A percentile compares a stretch with the other conserved stretches of the same genome.
Evolutionary conservation across 1,139 yeast species (phyloP).

Genomic region (Keqinozyma sinolaborantium): DNA sequence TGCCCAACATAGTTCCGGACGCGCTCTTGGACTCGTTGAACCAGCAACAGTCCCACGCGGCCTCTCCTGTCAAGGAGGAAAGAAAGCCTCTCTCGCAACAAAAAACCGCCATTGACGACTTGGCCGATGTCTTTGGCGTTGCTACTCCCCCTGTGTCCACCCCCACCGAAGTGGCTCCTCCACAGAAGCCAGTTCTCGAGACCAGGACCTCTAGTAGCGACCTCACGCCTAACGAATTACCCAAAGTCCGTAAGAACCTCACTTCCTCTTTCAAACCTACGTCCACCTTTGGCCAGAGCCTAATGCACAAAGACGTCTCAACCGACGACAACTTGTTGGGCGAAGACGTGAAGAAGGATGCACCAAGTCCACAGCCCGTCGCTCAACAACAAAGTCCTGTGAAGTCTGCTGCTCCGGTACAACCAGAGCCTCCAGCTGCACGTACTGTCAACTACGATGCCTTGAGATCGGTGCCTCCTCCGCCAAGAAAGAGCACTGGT

Average conservation of each 20-base stretch:
- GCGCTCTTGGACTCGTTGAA: conserved; percentile 38
- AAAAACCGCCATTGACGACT: conserved; percentile 64
- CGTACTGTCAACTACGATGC: conserved; percentile 43
- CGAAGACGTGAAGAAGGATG: conserved; percentile 15
- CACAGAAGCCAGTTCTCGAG: conserved; percentile 15
- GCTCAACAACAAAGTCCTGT: conserved; percentile 2
- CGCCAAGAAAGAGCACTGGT: conserved; percentile 20
- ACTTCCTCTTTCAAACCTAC: conserved; percentile 51
- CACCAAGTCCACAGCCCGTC: conserved; percentile 9
- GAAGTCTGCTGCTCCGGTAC: conserved; percentile 1
- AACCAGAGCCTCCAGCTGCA: conserved; percentile 7
- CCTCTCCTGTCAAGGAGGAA: conserved; percentile 1
- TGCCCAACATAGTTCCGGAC: conserved; percentile 70
- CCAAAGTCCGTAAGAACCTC: conserved; percentile 36
- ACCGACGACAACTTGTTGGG: conserved; percentile 25
- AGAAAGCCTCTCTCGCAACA: conserved; percentile 7
- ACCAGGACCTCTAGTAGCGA: conserved; percentile 34
- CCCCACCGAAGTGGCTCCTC: conserved; percentile 10
- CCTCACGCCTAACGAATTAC: conserved; percentile 28
- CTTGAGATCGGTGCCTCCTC: conserved; percentile 47
- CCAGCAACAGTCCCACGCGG: conserved; percentile 12
- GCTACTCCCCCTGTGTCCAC: conserved; percentile 19
- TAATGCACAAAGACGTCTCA: conserved; percentile 31
- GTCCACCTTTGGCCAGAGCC: conserved; percentile 65
- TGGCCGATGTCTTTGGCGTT: conserved; percentile 54